phyloP scores from a whole-genome alignment of 2,329 filamentous ascomycete species.

The Calonectria montana region DNA sequence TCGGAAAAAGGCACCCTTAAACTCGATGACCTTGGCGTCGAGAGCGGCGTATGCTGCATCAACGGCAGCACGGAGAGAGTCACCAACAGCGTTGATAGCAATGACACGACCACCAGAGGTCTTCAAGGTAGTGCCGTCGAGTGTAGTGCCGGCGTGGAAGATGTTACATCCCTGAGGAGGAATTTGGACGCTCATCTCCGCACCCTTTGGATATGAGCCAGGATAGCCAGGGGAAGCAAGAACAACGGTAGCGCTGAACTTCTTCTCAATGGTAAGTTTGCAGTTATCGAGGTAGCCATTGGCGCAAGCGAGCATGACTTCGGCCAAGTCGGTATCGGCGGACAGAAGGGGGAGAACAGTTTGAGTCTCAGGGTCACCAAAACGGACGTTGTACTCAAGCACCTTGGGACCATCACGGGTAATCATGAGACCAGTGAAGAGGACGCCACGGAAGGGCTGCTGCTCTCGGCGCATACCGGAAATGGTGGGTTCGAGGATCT shows the following conservation, averaged over 20 bases:
- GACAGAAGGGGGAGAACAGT: conserved; percentile 84
- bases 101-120: conserved; percentile 93
- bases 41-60: conserved; percentile 89
- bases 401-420: conserved; percentile 83
- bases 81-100: conserved; percentile 82
- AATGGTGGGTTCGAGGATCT: conserved; percentile 89
- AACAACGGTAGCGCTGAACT: conserved; percentile 91
- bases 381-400: conserved; percentile 93
- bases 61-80: conserved; percentile 83
- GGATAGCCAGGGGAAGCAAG: conserved; percentile 94
- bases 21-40: conserved; percentile 74
- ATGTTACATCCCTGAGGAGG: conserved; percentile 68
- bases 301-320: conserved; percentile 88
- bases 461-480: conserved; percentile 87
- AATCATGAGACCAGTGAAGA: conserved; percentile 96
- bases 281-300: conserved; percentile 79
- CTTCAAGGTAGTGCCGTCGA: conserved; percentile 72
- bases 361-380: conserved; percentile 93
- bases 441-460: conserved; percentile 77
- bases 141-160: conserved; percentile 91
- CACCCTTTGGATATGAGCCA: conserved; percentile 85
- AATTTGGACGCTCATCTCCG: conserved; percentile 61
- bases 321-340: conserved; percentile 83
- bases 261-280: conserved; percentile 72
- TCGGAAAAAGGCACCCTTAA: conserved; percentile 90